Evolutionary conservation across 163 green algal genomes (phyloP).

Genomic region (Scenedesmus sp.): DNA sequence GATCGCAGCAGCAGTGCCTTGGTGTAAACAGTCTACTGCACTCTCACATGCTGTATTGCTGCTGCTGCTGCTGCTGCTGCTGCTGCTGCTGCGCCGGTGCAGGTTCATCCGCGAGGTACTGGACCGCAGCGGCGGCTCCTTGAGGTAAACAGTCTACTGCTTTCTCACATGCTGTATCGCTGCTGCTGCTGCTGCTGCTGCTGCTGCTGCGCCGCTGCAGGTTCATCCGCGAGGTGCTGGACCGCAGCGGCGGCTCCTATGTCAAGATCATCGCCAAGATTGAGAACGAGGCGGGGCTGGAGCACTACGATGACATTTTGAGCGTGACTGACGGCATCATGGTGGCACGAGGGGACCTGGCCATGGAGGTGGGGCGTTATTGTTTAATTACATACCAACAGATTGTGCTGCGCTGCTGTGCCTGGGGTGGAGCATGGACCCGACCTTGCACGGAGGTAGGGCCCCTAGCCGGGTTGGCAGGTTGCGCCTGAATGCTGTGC

Average conservation of each 20-base stretch:
- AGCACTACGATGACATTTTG: constrained; percentile 81
- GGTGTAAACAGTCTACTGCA: constrained; percentile 70
- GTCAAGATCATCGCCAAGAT: constrained; percentile 86
- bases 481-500: background rate
- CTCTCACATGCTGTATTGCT: background rate
- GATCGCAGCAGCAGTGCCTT: constrained; percentile 57
- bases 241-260: constrained; percentile 57
- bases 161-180: background rate
- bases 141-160: constrained; percentile 70
- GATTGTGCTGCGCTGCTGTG: too few relatives aligned
- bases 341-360: constrained; percentile 79
- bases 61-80: background rate
- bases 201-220: constrained; percentile 55
- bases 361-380: constrained; percentile 72
- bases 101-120: constrained; percentile 68
- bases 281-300: constrained; percentile 78
- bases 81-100: constrained; percentile 47
- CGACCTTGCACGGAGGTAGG: too few relatives aligned
- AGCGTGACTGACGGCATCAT: constrained; percentile 75
- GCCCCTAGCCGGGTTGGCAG: background rate
- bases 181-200: background rate
- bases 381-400: background rate
- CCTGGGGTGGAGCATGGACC: too few relatives aligned
- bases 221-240: constrained; percentile 69
- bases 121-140: constrained; percentile 57